phyloP scores from a whole-genome alignment of 2,329 filamentous ascomycete genomes.

The Harringtonia lauricola region DNA sequence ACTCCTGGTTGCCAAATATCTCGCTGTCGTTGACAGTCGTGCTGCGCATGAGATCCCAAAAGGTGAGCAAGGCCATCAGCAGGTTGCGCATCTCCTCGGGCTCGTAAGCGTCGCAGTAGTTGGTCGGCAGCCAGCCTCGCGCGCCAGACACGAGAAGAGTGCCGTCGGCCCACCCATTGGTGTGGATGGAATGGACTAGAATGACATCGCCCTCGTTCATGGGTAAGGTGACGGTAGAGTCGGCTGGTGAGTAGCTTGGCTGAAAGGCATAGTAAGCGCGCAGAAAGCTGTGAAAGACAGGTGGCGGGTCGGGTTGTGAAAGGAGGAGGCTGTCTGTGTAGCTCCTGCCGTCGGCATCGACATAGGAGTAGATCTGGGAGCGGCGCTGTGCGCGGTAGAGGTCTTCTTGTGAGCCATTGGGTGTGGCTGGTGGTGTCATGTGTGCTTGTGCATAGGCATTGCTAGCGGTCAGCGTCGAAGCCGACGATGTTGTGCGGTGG shows the following conservation, averaged over 20 bases:
- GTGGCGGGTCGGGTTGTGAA: constrained; percentile 30
- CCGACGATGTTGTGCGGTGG: constrained; percentile 62
- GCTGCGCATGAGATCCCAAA: constrained; percentile 82
- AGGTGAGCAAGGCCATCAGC: constrained; percentile 75
- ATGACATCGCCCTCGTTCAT: constrained; percentile 87
- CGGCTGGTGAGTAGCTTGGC: constrained; percentile 63
- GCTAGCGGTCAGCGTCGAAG: constrained; percentile 48
- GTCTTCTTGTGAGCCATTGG: constrained; percentile 55
- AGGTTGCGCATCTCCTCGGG: constrained; percentile 77
- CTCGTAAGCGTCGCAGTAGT: constrained; percentile 94
- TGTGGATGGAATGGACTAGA: constrained; percentile 90
- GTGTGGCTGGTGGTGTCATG: constrained; percentile 69
- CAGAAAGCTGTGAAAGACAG: constrained; percentile 86
- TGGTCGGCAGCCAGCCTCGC: constrained; percentile 92
- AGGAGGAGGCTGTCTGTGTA: constrained; percentile 1
- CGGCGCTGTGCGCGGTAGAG: constrained; percentile 16
- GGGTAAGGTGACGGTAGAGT: constrained; percentile 78
- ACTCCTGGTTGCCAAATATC: constrained; percentile 83
- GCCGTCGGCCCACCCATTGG: constrained; percentile 96
- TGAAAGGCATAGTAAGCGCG: constrained; percentile 91
- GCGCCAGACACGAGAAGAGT: constrained; percentile 78
- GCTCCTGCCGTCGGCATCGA: background rate
- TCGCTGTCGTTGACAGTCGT: constrained; percentile 64
- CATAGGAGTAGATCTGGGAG: constrained; percentile 17
- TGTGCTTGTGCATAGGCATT: constrained; percentile 42